Conservation (phyloP, 2,329 filamentous ascomycete genomes). For the Colletotrichum kahawae region DNA sequence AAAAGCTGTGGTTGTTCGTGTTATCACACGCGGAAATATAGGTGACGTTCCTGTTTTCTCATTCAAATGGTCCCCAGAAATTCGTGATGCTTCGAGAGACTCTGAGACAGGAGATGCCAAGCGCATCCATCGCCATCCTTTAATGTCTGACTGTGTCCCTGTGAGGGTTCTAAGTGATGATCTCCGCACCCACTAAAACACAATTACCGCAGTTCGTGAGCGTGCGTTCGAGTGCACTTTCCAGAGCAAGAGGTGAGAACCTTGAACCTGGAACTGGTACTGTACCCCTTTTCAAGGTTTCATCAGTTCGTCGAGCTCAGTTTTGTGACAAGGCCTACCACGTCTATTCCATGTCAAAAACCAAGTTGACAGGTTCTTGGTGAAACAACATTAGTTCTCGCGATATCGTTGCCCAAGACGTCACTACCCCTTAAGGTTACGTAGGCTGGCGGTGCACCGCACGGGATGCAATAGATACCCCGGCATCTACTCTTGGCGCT, state of each 20-base stretch:
- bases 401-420: not conserved
- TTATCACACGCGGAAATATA: not conserved
- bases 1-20: accelerated
- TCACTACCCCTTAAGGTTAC: not conserved
- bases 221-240: not conserved
- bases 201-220: not conserved
- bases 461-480: not conserved
- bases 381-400: not conserved
- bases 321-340: not conserved
- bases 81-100: accelerated
- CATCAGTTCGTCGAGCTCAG: not conserved
- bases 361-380: not conserved
- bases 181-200: not conserved
- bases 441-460: not conserved
- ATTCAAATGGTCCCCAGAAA: not conserved
- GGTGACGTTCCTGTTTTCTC: not conserved
- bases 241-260: not conserved
- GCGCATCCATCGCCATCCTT: not conserved
- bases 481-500: not conserved
- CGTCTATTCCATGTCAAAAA: not conserved
- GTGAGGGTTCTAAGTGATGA: not conserved
- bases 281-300: not conserved
- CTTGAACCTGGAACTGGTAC: not conserved
- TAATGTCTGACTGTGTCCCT: not conserved
- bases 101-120: not conserved